Percentiles rank a stretch among this genome's conserved stretches.
phyloP scores from a whole-genome alignment of 176 grass and related monocot species.

The Paspalum vaginatum region DNA sequence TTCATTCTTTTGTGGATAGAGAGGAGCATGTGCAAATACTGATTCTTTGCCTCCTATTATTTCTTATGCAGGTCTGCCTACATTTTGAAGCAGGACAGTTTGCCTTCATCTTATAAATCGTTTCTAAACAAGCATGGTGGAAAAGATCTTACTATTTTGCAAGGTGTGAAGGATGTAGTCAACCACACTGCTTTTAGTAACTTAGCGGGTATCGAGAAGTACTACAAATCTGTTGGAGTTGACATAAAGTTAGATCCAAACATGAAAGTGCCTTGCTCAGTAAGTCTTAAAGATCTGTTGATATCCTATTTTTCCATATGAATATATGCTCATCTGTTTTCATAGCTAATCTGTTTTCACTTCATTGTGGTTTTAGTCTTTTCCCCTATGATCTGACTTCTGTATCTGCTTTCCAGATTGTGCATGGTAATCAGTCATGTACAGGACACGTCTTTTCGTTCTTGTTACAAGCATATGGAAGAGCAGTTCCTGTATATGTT shows the following conservation, averaged over 20 bases:
- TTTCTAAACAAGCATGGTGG: slow-evolving; percentile 94
- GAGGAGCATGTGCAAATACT: not conserved
- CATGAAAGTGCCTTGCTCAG: slow-evolving; percentile 90
- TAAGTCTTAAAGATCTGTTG: slow-evolving; percentile 50
- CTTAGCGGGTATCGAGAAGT: slow-evolving; percentile 68
- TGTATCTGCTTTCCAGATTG: slow-evolving; percentile 64
- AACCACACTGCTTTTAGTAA: slow-evolving; percentile 70
- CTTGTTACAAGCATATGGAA: slow-evolving; percentile 89
- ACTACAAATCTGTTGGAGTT: slow-evolving; percentile 83
- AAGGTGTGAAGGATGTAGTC: slow-evolving; percentile 82
- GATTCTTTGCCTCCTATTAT: slow-evolving; percentile 26
- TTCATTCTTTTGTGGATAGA: no score
- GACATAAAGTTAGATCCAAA: slow-evolving; percentile 85
- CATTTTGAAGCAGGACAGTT: slow-evolving; percentile 88
- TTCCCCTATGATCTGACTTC: slow-evolving; percentile 27
- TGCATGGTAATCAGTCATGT: slow-evolving; percentile 94
- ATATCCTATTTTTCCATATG: not conserved
- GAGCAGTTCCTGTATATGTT: slow-evolving; percentile 92
- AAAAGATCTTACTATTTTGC: slow-evolving; percentile 79
- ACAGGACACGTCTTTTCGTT: slow-evolving; percentile 74
- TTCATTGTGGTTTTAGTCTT: slow-evolving; percentile 30
- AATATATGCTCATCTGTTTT: no score
- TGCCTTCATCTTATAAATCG: slow-evolving; percentile 85
- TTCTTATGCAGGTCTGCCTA: slow-evolving; percentile 71
- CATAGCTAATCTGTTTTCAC: slow-evolving; percentile 14